phyloP scores from a whole-genome alignment of 345 rosid species.

The Eucalyptus polyanthemos region DNA sequence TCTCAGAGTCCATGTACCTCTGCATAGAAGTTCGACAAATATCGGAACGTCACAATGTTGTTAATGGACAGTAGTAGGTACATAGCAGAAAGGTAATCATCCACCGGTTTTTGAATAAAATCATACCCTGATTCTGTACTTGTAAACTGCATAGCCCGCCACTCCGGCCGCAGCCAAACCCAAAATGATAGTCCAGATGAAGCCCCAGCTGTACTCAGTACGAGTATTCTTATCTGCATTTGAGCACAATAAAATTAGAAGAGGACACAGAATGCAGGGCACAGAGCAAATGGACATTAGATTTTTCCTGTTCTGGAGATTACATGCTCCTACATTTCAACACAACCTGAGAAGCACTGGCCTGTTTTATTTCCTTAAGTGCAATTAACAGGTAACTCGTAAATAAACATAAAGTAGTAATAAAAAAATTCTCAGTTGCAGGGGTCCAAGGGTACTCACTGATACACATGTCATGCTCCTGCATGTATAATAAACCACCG shows the following conservation, averaged over 20 bases:
- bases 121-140: slow-evolving; percentile 90
- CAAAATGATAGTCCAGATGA: slow-evolving; percentile 60
- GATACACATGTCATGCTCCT: slow-evolving; percentile 82
- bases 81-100: background rate
- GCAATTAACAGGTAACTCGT: background rate
- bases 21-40: background rate
- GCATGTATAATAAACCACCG: slow-evolving; percentile 73
- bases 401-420: background rate
- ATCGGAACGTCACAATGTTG: background rate
- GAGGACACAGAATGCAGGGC: background rate
- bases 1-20: slow-evolving; percentile 50
- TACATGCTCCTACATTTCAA: background rate
- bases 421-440: background rate
- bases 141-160: slow-evolving; percentile 80
- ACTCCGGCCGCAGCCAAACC: slow-evolving; percentile 57
- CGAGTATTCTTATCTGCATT: slow-evolving; percentile 32
- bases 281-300: background rate
- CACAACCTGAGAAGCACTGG: background rate
- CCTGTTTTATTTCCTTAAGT: background rate
- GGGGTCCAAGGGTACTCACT: slow-evolving; percentile 20
- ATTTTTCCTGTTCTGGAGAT: background rate
- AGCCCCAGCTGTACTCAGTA: slow-evolving; percentile 58
- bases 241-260: background rate
- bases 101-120: background rate
- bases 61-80: background rate